phyloP scores from a whole-genome alignment of 768 basidiomycete genomes.

The Lactarius quietus region DNA sequence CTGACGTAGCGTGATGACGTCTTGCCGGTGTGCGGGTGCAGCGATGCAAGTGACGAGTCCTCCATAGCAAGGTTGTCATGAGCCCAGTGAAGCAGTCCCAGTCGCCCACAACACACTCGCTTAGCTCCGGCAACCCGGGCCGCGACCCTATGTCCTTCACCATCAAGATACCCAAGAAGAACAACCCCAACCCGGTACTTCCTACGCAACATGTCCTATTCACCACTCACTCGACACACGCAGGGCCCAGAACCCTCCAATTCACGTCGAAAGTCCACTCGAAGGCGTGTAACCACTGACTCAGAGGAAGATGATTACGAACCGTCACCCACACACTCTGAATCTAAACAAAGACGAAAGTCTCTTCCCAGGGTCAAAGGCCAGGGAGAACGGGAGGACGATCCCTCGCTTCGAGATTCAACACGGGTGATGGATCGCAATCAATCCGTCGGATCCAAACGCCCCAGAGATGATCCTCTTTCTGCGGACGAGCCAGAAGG shows the following conservation, averaged over 20 bases:
- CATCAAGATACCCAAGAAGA: constrained; percentile 23
- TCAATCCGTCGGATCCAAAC: constrained; percentile 18
- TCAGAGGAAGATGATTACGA: constrained; percentile 25
- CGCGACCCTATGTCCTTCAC: constrained; percentile 16
- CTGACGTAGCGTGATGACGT: constrained; percentile 3
- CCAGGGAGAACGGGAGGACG: constrained; percentile 21
- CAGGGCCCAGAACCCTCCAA: constrained; percentile 20
- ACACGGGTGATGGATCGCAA: constrained; percentile 12
- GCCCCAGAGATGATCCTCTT: constrained; percentile 15
- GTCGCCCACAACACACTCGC: neutral
- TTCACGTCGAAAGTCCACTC: constrained; percentile 21
- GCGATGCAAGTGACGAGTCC: neutral
- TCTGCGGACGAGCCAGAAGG: constrained; percentile 19
- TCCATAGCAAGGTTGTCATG: constrained; percentile 1
- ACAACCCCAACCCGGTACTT: neutral
- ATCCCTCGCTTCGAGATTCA: constrained; percentile 3
- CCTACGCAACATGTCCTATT: neutral
- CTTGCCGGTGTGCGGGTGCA: neutral
- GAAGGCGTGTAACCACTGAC: constrained; percentile 21
- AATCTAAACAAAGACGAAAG: constrained; percentile 19
- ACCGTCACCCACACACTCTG: constrained; percentile 15
- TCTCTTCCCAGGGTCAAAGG: constrained; percentile 11
- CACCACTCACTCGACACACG: neutral
- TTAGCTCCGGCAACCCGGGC: neutral
- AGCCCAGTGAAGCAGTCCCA: neutral